These are phyloP conservation scores for Cystobasidium tubakii DNA, from an alignment of 768 basidiomycete genomes.

Conservation along the genomic window DNA sequence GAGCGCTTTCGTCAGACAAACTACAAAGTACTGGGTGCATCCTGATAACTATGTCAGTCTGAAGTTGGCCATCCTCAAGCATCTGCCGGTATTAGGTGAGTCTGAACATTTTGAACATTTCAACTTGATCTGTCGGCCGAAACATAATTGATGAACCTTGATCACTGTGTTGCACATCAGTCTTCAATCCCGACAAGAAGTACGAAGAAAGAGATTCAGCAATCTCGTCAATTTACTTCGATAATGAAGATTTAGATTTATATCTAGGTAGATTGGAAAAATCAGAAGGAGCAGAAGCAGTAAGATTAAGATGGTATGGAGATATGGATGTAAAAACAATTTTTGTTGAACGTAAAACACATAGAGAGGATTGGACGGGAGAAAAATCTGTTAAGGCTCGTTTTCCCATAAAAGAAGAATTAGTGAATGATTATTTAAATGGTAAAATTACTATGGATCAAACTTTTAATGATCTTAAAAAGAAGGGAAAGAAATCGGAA, in stretches of 20 bases:
- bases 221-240: conserved; percentile 95
- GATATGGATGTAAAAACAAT: conserved; percentile 57
- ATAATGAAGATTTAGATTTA: conserved; percentile 88
- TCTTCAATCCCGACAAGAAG: conserved; percentile 89
- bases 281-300: conserved; percentile 95
- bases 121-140: background rate
- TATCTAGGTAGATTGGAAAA: conserved; percentile 96
- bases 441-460: conserved; percentile 90
- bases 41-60: conserved; percentile 89
- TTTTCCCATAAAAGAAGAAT: conserved; percentile 81
- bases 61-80: conserved; percentile 83
- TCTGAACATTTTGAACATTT: background rate
- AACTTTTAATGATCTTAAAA: conserved; percentile 75
- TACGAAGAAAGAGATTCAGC: conserved; percentile 66
- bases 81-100: conserved; percentile 87
- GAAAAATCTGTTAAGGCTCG: conserved; percentile 97
- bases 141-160: conserved; percentile 18
- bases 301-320: conserved; percentile 96
- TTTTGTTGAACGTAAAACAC: conserved; percentile 54
- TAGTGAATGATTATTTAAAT: conserved; percentile 76
- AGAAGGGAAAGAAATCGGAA: conserved; percentile 85
- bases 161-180: too few relatives aligned
- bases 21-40: conserved; percentile 99
- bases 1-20: conserved; percentile 96
- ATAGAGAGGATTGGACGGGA: conserved; percentile 98